Conservation (phyloP, 805 yeast genomes). For the Pichia exigua region DNA sequence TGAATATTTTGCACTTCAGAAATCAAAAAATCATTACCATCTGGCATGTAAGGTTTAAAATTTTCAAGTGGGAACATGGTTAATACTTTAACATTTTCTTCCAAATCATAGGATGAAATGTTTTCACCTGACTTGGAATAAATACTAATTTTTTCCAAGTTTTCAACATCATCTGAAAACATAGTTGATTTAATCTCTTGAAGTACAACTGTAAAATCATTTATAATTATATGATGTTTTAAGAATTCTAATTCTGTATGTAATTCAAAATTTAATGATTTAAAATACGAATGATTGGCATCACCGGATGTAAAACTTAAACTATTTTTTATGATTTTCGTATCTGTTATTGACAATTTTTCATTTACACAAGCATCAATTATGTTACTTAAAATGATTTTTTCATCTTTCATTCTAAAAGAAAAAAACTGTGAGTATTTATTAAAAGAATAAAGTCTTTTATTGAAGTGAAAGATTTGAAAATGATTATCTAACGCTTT, state of each 20-base stretch:
- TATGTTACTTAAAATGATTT: too few species aligned
- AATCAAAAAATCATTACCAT: constrained; percentile 5
- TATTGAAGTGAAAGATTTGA: not conserved
- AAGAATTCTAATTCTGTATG: not conserved
- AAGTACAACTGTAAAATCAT: not conserved
- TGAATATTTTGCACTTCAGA: constrained; percentile 2
- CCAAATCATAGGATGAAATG: constrained; percentile 14
- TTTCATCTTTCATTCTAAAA: not conserved
- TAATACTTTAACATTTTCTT: constrained; percentile 9
- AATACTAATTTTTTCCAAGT: not conserved
- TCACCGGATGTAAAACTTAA: not conserved
- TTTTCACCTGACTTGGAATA: not conserved
- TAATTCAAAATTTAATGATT: constrained; percentile 1
- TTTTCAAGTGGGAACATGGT: constrained; percentile 4
- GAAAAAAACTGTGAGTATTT: not conserved
- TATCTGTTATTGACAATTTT: not conserved
- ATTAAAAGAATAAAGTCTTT: not conserved
- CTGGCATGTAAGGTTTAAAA: constrained; percentile 5
- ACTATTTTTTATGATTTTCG: not conserved
- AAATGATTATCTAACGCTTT: too few species aligned
- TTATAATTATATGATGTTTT: not conserved
- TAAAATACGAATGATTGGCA: not conserved
- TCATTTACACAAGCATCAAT: not conserved
- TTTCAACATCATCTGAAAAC: not conserved
- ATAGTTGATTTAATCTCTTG: not conserved